These are phyloP conservation scores for Teratosphaeriaceae sp. DNA, from an alignment of 2,329 filamentous ascomycete genomes.

Conservation along the genomic window DNA sequence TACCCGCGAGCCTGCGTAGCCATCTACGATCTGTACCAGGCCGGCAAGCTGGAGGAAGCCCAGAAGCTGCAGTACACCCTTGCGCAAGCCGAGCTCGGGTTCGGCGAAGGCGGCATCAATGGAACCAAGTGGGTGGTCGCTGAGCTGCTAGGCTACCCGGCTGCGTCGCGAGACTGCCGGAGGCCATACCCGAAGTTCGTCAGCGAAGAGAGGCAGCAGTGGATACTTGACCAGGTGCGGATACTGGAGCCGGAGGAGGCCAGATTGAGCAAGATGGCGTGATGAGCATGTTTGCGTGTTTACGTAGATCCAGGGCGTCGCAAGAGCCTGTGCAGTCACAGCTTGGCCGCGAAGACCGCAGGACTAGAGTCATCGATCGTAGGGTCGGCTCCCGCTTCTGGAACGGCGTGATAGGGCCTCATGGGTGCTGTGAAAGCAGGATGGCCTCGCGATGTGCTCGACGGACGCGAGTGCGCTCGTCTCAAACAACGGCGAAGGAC, in stretches of 20 bases:
- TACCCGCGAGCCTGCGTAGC: conserved; percentile 49
- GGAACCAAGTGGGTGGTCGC: conserved; percentile 56
- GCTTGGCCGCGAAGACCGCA: too few species aligned
- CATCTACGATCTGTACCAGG: conserved; percentile 11
- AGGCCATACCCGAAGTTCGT: conserved; percentile 48
- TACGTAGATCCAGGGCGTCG: too few species aligned
- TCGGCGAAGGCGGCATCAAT: conserved; percentile 54
- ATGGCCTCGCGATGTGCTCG: too few species aligned
- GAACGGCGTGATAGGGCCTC: too few species aligned
- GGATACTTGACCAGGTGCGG: conserved; percentile 35
- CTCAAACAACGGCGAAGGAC: conserved; percentile 48
- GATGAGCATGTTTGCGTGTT: too few species aligned
- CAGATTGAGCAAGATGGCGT: conserved; percentile 16
- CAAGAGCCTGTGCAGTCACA: too few species aligned
- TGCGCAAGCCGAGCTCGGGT: conserved; percentile 49
- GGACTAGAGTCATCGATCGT: too few species aligned
- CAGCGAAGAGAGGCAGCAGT: conserved; percentile 40
- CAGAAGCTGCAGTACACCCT: conserved; percentile 45
- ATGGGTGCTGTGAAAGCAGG: too few species aligned
- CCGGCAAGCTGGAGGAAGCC: conserved; percentile 39
- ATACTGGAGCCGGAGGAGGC: conserved; percentile 27
- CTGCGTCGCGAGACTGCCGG: conserved; percentile 46
- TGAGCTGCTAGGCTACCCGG: conserved; percentile 47
- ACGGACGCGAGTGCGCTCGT: too few species aligned
- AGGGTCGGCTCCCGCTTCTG: too few species aligned